Conservation (phyloP, 495 filamentous ascomycete genomes). For the Penicillium waksmanii region DNA sequence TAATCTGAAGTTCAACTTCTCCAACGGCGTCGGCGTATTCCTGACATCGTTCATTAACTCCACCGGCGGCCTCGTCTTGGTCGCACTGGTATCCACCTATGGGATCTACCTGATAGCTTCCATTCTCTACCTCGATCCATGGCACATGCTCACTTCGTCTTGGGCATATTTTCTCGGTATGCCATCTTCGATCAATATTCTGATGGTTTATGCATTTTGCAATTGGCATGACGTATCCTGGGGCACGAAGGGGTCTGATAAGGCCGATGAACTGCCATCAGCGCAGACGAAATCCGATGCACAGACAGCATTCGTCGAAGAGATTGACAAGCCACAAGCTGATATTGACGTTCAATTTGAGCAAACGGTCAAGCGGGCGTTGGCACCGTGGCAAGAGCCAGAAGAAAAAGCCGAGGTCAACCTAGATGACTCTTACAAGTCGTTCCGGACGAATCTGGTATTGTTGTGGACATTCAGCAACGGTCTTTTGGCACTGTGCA, state of each 20-base stretch:
- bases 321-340: slow-evolving; percentile 89
- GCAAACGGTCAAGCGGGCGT: slow-evolving; percentile 86
- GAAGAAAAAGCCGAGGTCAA: slow-evolving; percentile 71
- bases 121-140: slow-evolving; percentile 95
- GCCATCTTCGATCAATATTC: slow-evolving; percentile 87
- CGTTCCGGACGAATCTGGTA: slow-evolving; percentile 90
- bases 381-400: slow-evolving; percentile 71
- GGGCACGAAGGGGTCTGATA: slow-evolving; percentile 98
- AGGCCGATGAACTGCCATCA: slow-evolving; percentile 86
- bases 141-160: slow-evolving; percentile 99
- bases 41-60: slow-evolving; percentile 75
- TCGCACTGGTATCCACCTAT: slow-evolving; percentile 89
- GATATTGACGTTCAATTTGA: slow-evolving; percentile 97
- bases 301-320: slow-evolving; percentile 84
- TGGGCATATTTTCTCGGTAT: slow-evolving; percentile 59
- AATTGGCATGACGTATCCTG: slow-evolving; percentile 99
- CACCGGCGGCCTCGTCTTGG: slow-evolving; percentile 71
- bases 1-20: slow-evolving; percentile 53
- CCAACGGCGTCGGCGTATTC: slow-evolving; percentile 50
- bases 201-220: slow-evolving; percentile 97
- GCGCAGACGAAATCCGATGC: slow-evolving; percentile 77
- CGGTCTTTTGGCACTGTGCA: slow-evolving; percentile 74
- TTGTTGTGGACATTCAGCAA: slow-evolving; percentile 92
- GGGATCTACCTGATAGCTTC: slow-evolving; percentile 94
- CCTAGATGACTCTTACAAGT: slow-evolving; percentile 94